phyloP scores from a whole-genome alignment of 2,329 filamentous ascomycete species.

The Meredithiella fracta region DNA sequence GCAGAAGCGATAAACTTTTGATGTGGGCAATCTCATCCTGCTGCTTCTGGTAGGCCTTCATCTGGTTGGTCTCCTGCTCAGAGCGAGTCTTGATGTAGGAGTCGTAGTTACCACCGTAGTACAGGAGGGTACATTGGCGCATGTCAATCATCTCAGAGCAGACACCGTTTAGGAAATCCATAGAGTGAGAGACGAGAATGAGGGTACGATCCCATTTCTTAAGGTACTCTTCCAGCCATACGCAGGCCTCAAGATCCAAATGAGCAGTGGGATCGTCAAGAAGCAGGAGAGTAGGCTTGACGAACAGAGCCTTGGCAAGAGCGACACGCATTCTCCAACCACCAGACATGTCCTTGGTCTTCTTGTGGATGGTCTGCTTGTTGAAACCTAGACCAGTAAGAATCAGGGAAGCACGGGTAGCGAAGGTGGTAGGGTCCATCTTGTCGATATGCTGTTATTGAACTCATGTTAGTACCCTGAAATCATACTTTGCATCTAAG shows the following conservation, averaged over 20 bases:
- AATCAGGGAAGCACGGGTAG: constrained; percentile 89
- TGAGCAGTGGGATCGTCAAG: constrained; percentile 98
- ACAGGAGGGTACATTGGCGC: constrained; percentile 72
- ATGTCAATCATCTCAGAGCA: constrained; percentile 98
- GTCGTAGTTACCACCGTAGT: constrained; percentile 99
- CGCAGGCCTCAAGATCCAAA: constrained; percentile 97
- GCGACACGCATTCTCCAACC: constrained; percentile 99
- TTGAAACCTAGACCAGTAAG: constrained; percentile 98
- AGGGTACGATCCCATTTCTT: constrained; percentile 99
- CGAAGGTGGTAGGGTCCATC: constrained; percentile 96
- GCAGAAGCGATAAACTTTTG: constrained; percentile 99
- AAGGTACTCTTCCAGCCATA: constrained; percentile 98
- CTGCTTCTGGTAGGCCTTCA: constrained; percentile 97
- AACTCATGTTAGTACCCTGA: constrained; percentile 16
- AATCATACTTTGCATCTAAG: background rate
- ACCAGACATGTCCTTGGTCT: constrained; percentile 99
- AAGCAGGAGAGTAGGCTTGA: constrained; percentile 87
- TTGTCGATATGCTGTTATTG: constrained; percentile 71
- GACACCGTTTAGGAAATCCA: constrained; percentile 98
- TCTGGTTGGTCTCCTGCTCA: constrained; percentile 95
- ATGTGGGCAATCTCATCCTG: constrained; percentile 98
- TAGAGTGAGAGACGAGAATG: constrained; percentile 89
- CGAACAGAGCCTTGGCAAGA: constrained; percentile 91
- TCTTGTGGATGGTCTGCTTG: constrained; percentile 94
- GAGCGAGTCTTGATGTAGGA: constrained; percentile 86